Evolutionary conservation across 441 rosid genomes (phyloP), one percentile per base, ranked within the genome.

Genomic region (Metrosideros polymorpha): DNA sequence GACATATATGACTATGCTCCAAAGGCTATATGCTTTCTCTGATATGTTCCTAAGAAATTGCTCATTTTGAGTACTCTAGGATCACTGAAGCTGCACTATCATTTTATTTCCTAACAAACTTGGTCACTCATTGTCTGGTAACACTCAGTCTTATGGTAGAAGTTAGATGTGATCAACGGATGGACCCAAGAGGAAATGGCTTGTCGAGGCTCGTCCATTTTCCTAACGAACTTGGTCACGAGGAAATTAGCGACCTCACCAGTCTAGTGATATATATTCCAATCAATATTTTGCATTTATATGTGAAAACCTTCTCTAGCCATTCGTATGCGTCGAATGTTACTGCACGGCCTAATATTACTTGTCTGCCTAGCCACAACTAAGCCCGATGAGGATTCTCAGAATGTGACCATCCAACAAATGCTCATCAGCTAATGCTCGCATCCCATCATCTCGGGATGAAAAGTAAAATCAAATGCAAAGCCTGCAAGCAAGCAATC

Each of bases 311-410:
- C 10, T 29, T 59, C 35, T 29, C 22, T 59, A 13, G 22, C 22
- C 71, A 59, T 59, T 14, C 3, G 5, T 17, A 29, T 0, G 10
- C 5, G 9, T 14, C 9, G 18, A 59, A 3, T 59, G 66, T 59
- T 29, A 14, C 2, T 14, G 18, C 10, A 0, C 9, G 32, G 19
- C 66, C 19, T 0, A 4, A 29, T 59, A 14, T 59, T 13, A 19
- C 66, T 59, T 6, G 66, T 14, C 66, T 29, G 10, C 66, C 19
- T 14, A 59, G 71, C 29, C 71, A 59, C 71, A 29, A 29, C 71
- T 59, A 59, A 29, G 30, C 35, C 39, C 9, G 35, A 59, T 29
- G 66, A 59, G 19, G 66, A n/a, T 14, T n/a, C 66, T 59, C 19
- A 6, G 35, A 3, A 59, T 59, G 18, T 59, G 71, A 17, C 35